Percentiles rank a stretch among this genome's conserved stretches.
Evolutionary conservation across 2,329 filamentous ascomycete genomes (phyloP).

Genomic region (Penicillium sumatraense): DNA sequence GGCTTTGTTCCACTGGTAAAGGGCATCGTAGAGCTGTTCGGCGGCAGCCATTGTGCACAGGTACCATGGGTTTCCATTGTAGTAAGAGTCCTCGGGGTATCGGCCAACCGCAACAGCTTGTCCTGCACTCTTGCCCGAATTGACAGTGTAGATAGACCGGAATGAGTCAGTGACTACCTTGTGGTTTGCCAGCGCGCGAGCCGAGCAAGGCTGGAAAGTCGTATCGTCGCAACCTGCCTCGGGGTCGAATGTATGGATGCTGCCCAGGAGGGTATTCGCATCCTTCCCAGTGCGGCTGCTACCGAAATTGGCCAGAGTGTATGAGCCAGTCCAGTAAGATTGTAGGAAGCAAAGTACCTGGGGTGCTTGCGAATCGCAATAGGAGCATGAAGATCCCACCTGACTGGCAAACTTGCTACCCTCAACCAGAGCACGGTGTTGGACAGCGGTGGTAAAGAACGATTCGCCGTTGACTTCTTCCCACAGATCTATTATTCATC

Average conservation of each 20-base stretch:
- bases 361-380: conserved; percentile 68
- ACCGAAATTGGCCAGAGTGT: conserved; percentile 69
- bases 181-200: conserved; percentile 71
- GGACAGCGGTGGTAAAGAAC: conserved; percentile 75
- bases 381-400: conserved; percentile 64
- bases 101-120: conserved; percentile 57
- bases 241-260: conserved; percentile 49
- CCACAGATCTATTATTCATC: conserved; percentile 65
- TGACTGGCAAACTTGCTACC: conserved; percentile 68
- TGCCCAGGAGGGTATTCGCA: conserved; percentile 66
- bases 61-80: conserved; percentile 80
- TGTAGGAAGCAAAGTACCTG: conserved; percentile 75
- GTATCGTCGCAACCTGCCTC: conserved; percentile 38
- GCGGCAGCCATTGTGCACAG: conserved; percentile 76
- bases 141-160: conserved; percentile 68
- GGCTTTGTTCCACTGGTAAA: conserved; percentile 70
- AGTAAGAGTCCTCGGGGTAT: conserved; percentile 75
- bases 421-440: conserved; percentile 65
- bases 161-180: conserved; percentile 78
- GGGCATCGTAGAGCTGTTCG: conserved; percentile 77
- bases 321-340: conserved; percentile 70
- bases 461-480: conserved; percentile 78
- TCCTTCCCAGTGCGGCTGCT: conserved; percentile 71
- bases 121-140: conserved; percentile 32
- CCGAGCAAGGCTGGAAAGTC: conserved; percentile 80